phyloP scores from a whole-genome alignment of 768 basidiomycete genomes.

The Leccinum disarticulatum region DNA sequence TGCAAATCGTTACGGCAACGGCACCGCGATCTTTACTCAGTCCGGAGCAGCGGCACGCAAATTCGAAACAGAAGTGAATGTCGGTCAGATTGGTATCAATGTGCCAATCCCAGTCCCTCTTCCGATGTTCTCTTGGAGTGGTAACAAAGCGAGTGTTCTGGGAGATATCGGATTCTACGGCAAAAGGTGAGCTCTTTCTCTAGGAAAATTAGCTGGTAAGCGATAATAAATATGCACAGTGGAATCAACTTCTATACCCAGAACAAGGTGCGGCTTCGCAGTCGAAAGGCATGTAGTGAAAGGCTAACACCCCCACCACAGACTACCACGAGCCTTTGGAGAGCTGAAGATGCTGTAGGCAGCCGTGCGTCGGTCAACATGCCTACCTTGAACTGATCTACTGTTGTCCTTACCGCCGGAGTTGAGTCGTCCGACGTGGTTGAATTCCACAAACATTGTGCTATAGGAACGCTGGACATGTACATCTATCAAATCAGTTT shows the following conservation, averaged over 20 bases:
- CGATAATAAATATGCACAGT: slow-evolving; percentile 35
- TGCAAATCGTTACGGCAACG: slow-evolving; percentile 88
- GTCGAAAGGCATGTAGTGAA: background rate
- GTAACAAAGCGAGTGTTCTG: slow-evolving; percentile 84
- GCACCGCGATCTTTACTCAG: slow-evolving; percentile 94
- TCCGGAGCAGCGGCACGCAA: slow-evolving; percentile 92
- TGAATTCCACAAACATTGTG: slow-evolving; percentile 11
- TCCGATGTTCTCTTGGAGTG: slow-evolving; percentile 96
- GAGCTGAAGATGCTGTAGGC: slow-evolving; percentile 77
- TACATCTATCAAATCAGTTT: slow-evolving; percentile 12
- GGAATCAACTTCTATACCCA: slow-evolving; percentile 97
- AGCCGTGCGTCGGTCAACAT: slow-evolving; percentile 82
- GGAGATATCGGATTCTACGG: slow-evolving; percentile 94
- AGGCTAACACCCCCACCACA: slow-evolving; percentile 30
- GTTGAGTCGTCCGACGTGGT: background rate
- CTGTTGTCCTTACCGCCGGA: background rate
- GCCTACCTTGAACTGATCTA: slow-evolving; percentile 62
- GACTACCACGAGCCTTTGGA: slow-evolving; percentile 95
- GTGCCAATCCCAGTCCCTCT: slow-evolving; percentile 91
- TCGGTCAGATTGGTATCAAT: slow-evolving; percentile 93
- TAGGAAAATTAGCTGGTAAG: background rate
- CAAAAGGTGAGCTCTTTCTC: slow-evolving; percentile 52
- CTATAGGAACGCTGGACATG: background rate
- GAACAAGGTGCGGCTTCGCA: slow-evolving; percentile 63
- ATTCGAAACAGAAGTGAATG: slow-evolving; percentile 85